phyloP scores from a whole-genome alignment of 2,329 filamentous ascomycete genomes.

The Fusarium poae region DNA sequence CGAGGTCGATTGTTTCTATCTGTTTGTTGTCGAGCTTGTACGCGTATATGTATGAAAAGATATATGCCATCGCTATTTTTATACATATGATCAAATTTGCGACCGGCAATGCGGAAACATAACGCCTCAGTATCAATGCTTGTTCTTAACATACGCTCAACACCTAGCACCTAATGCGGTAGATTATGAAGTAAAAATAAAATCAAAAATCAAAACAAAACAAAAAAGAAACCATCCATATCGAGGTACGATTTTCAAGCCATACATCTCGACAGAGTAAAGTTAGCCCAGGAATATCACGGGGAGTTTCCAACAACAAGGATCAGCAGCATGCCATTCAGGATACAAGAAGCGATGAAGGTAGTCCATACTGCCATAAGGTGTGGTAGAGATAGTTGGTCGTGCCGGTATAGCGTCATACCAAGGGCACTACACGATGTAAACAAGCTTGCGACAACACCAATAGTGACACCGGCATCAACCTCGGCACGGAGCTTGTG shows the following conservation, averaged over 20 bases:
- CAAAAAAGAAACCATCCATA: not conserved
- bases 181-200: not conserved
- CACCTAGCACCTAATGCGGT: slow-evolving; percentile 30
- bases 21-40: slow-evolving; percentile 6
- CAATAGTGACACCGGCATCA: slow-evolving; percentile 77
- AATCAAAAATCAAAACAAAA: no score
- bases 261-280: slow-evolving; percentile 1
- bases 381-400: slow-evolving; percentile 58
- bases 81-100: not conserved
- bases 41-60: slow-evolving; percentile 10
- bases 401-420: slow-evolving; percentile 66
- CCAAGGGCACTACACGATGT: slow-evolving; percentile 73
- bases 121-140: slow-evolving; percentile 7
- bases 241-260: slow-evolving; percentile 17
- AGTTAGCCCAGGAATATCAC: slow-evolving; percentile 35
- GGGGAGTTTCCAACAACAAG: slow-evolving; percentile 57
- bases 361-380: slow-evolving; percentile 57
- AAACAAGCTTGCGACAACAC: slow-evolving; percentile 74
- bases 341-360: slow-evolving; percentile 56
- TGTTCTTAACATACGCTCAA: slow-evolving; percentile 38
- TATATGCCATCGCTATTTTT: not conserved
- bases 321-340: slow-evolving; percentile 60
- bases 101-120: not conserved
- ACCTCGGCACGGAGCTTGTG: slow-evolving; percentile 78
- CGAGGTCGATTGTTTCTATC: slow-evolving; percentile 17